These are phyloP conservation scores for Forsythia suspensa DNA, from an alignment of 257 asterid genomes.

Conservation along the genomic window DNA sequence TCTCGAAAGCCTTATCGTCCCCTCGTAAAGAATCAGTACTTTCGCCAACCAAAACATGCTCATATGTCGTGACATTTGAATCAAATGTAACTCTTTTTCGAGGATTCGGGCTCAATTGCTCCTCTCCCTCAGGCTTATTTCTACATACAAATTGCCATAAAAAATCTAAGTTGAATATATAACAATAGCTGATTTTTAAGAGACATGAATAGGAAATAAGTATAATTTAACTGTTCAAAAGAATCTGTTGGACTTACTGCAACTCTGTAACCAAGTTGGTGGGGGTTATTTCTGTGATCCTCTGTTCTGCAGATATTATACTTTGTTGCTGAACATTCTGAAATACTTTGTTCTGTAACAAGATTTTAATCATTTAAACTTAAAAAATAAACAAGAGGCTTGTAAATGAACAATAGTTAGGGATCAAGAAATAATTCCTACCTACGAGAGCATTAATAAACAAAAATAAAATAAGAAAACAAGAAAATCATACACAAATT, in stretches of 20 bases:
- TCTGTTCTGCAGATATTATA: slow-evolving; percentile 35
- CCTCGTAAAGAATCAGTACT: slow-evolving; percentile 66
- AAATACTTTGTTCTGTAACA: slow-evolving; percentile 54
- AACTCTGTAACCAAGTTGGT: slow-evolving; percentile 38
- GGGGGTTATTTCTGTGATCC: slow-evolving; percentile 5
- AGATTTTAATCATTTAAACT: slow-evolving; percentile 6
- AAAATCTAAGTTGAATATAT: background rate
- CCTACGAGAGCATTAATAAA: no score
- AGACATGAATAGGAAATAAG: no score
- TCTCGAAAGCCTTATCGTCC: slow-evolving; percentile 11
- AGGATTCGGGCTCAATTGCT: slow-evolving; percentile 49
- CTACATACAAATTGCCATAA: slow-evolving; percentile 37
- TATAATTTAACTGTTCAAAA: no score
- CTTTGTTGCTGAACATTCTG: slow-evolving; percentile 40
- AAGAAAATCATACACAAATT: no score
- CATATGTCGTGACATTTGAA: slow-evolving; percentile 63
- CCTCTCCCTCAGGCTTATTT: slow-evolving; percentile 51
- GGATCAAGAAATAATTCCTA: no score
- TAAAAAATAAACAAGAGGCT: no score
- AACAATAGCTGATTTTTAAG: background rate
- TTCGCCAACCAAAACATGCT: slow-evolving; percentile 55
- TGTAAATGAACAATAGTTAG: no score
- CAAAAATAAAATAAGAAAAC: no score
- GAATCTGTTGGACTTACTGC: slow-evolving; percentile 41
- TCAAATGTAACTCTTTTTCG: slow-evolving; percentile 78